Conservation (phyloP, 1,284 basidiomycete genomes). For the Heliocybe sulcata region DNA sequence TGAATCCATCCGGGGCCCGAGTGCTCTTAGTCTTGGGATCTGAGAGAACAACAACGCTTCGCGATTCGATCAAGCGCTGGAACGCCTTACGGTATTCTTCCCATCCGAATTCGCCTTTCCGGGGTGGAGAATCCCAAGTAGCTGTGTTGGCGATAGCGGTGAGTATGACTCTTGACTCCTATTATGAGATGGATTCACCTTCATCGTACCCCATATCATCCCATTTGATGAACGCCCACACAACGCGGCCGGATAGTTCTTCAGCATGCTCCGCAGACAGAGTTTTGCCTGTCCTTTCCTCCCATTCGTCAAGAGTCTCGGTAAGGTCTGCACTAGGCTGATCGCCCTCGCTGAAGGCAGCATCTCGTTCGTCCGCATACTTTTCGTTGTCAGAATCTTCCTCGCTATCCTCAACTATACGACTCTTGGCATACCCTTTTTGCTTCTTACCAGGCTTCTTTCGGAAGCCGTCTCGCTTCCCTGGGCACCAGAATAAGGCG, state of each 20-base stretch:
- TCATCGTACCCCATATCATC: slow-evolving; percentile 85
- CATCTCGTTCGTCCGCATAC: slow-evolving; percentile 28
- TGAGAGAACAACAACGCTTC: slow-evolving; percentile 52
- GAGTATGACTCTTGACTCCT: background rate
- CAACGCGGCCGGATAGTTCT: slow-evolving; percentile 50
- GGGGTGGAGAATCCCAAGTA: slow-evolving; percentile 87
- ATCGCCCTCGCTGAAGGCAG: slow-evolving; percentile 47
- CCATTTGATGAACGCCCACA: slow-evolving; percentile 89
- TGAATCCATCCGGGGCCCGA: slow-evolving; percentile 40
- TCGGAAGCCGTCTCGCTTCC: slow-evolving; percentile 12
- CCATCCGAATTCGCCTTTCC: slow-evolving; percentile 47
- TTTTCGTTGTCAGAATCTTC: slow-evolving; percentile 19
- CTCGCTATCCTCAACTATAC: slow-evolving; percentile 14
- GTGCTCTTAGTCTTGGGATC: slow-evolving; percentile 37
- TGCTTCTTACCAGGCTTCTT: slow-evolving; percentile 18
- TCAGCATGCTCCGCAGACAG: slow-evolving; percentile 49
- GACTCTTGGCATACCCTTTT: slow-evolving; percentile 13
- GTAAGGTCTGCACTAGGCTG: slow-evolving; percentile 42
- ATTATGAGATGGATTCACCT: slow-evolving; percentile 38
- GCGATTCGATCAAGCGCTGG: slow-evolving; percentile 54
- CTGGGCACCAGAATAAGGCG: slow-evolving; percentile 52
- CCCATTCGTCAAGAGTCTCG: slow-evolving; percentile 56
- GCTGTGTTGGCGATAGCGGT: slow-evolving; percentile 32
- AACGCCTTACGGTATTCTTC: slow-evolving; percentile 63
- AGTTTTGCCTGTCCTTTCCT: slow-evolving; percentile 32